A percentile compares a stretch with the other conserved stretches of the same genome.
phyloP scores from a whole-genome alignment of 1,139 yeast species.

The Pichia sp. region DNA sequence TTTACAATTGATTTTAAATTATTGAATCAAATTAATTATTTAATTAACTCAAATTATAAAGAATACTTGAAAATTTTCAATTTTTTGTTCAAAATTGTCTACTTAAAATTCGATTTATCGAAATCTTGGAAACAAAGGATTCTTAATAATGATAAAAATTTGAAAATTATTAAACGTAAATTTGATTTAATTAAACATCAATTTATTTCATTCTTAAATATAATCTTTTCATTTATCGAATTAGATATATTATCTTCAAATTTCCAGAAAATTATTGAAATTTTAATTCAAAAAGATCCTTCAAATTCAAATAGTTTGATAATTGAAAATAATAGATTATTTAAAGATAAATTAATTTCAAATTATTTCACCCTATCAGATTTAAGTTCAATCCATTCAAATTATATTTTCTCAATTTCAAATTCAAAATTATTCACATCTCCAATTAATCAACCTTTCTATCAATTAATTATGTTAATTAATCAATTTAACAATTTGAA shows the following conservation, averaged over 20 bases:
- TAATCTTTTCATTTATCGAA: conserved; percentile 38
- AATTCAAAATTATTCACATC: conserved; percentile 16
- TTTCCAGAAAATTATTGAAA: conserved; percentile 19
- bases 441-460: conserved; percentile 8
- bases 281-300: conserved; percentile 17
- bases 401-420: conserved; percentile 20
- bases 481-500: conserved; percentile 6
- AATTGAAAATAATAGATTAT: background rate
- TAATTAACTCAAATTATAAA: conserved; percentile 38
- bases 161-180: conserved; percentile 16
- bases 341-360: conserved; percentile 5
- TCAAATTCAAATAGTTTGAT: conserved; percentile 15
- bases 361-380: conserved; percentile 24
- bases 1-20: conserved; percentile 80
- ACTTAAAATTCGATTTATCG: conserved; percentile 48
- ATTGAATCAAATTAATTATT: conserved; percentile 45
- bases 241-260: conserved; percentile 43
- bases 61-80: conserved; percentile 80
- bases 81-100: conserved; percentile 72
- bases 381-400: conserved; percentile 34
- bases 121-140: conserved; percentile 35
- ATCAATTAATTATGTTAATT: conserved; percentile 4
- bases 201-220: conserved; percentile 39
- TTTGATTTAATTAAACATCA: conserved; percentile 41
- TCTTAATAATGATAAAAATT: conserved; percentile 28